phyloP scores from a whole-genome alignment of 768 basidiomycete genomes.

The Pisolithus marmoratus region DNA sequence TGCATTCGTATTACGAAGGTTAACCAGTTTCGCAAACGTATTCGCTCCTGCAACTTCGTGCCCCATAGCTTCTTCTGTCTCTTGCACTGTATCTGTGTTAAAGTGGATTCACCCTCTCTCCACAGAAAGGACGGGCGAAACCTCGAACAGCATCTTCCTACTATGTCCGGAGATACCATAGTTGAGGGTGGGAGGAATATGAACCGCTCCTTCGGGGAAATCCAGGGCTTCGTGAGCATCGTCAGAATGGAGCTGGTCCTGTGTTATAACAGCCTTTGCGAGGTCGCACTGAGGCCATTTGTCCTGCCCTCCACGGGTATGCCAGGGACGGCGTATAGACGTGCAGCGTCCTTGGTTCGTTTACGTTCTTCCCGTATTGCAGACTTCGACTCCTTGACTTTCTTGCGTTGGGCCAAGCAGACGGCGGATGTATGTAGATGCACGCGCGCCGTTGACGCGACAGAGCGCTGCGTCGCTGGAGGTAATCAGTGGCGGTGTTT shows the following conservation, averaged over 20 bases:
- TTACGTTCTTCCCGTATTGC: slow-evolving; percentile 39
- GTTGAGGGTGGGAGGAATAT: slow-evolving; percentile 48
- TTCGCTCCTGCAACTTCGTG: slow-evolving; percentile 43
- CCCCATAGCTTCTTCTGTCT: slow-evolving; percentile 21
- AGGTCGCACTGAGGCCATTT: slow-evolving; percentile 70
- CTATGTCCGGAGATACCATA: slow-evolving; percentile 62
- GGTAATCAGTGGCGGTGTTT: neutral
- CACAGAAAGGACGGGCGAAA: slow-evolving; percentile 53
- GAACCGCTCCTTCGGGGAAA: slow-evolving; percentile 33
- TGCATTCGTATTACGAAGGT: slow-evolving; percentile 85
- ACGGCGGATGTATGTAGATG: slow-evolving; percentile 47
- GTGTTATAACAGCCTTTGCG: slow-evolving; percentile 54
- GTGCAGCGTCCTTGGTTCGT: slow-evolving; percentile 33
- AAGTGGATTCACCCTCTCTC: slow-evolving; percentile 20
- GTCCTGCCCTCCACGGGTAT: slow-evolving; percentile 55
- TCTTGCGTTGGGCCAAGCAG: slow-evolving; percentile 32
- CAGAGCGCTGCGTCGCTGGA: slow-evolving; percentile 29
- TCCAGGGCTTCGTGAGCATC: slow-evolving; percentile 18
- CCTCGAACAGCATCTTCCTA: slow-evolving; percentile 58
- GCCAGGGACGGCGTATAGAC: slow-evolving; percentile 72
- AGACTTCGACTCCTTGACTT: slow-evolving; percentile 37
- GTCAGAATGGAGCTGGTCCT: slow-evolving; percentile 36
- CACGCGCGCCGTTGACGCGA: slow-evolving; percentile 37
- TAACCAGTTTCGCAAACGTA: slow-evolving; percentile 63
- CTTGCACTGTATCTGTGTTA: slow-evolving; percentile 15